Evolutionary conservation across 1,284 basidiomycete species (phyloP), one percentile per base, ranked within the genome.

Genomic region (Ustilago xerochloae): DNA sequence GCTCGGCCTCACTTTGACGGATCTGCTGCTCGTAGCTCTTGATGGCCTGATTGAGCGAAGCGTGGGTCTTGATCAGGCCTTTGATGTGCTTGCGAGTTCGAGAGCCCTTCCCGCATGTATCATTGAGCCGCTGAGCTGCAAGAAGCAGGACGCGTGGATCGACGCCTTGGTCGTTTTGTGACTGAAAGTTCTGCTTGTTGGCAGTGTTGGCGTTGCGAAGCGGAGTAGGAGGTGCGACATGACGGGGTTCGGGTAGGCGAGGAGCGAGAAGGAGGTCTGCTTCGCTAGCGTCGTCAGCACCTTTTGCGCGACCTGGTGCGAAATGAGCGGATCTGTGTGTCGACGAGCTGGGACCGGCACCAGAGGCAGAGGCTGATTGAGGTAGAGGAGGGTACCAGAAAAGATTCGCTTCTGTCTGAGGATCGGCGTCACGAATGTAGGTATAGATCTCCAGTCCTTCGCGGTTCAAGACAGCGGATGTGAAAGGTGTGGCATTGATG

Each of bases 61-160:
- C 58, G 20, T 81, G 66, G 6, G 67, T 68, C 55, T 80, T 78
- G 35, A 81, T 56, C 12, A 84, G 75, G 16, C 65, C 61, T 48
- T 80, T 80, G 63, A 84, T 82, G 53, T 84, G 78, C 47, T 83
- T 82, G 35, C 80, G 75, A 1, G 80, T 77, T 20, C 81, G 61
- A 6, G 80, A 74, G 3, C 75, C 79, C 24, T 61, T 73, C 16
- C 75, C 60, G 55, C 77, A 81, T 24, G 74, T 75, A 35, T 76
- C 79, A 24, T 75, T 64, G 16, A 80, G 75, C 35, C 64, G 74
- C 48, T 78, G 77, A 6, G 80, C 78, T 13, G 77, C 73, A 9
- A 70, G 62, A 29, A 80, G 72, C 43, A 79, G 52, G 12, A 66
- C 63, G 16, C 59, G 55, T 5, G 68, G 38, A n/a, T 68, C 65